phyloP scores from a whole-genome alignment of 1,284 basidiomycete species.

The Athelia sp. region DNA sequence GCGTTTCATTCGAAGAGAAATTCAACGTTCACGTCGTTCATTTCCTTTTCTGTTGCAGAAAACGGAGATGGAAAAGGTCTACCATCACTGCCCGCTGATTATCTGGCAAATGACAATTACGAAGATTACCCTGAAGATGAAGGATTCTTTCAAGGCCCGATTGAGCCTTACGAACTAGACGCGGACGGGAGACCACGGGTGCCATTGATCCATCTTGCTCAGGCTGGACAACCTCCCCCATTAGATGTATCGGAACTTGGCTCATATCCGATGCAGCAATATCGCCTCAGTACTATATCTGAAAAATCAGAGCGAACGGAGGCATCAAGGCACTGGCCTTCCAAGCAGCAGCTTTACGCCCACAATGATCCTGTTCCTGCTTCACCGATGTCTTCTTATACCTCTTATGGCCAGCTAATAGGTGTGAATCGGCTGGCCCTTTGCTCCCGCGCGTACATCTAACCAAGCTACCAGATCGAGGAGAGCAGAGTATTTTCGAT shows the following conservation, averaged over 20 bases:
- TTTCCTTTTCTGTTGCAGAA: background rate
- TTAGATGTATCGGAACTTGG: slow-evolving; percentile 10
- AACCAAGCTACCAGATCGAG: background rate
- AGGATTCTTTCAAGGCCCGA: slow-evolving; percentile 13
- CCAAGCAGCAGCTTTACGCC: slow-evolving; percentile 29
- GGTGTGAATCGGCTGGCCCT: slow-evolving; percentile 32
- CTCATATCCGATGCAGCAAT: slow-evolving; percentile 16
- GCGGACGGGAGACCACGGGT: slow-evolving; percentile 36
- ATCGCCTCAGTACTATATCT: slow-evolving; percentile 53
- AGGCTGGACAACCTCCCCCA: slow-evolving; percentile 34
- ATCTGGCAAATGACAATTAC: background rate
- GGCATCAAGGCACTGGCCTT: slow-evolving; percentile 41
- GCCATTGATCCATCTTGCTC: slow-evolving; percentile 52
- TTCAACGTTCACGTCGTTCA: background rate
- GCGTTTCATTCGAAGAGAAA: background rate
- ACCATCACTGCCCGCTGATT: slow-evolving; percentile 1
- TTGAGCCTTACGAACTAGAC: slow-evolving; percentile 13
- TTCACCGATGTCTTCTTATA: slow-evolving; percentile 38
- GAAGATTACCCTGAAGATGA: slow-evolving; percentile 3
- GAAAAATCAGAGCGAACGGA: slow-evolving; percentile 64
- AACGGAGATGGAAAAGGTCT: background rate
- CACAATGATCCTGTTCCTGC: slow-evolving; percentile 33
- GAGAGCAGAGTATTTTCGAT: slow-evolving; percentile 1
- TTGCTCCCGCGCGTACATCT: background rate
- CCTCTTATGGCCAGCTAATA: slow-evolving; percentile 60